Evolutionary conservation across 192 early-diverging fungal species (phyloP), one percentile per base, ranked within the genome.

Genomic region (Dimargaris verticillata): DNA sequence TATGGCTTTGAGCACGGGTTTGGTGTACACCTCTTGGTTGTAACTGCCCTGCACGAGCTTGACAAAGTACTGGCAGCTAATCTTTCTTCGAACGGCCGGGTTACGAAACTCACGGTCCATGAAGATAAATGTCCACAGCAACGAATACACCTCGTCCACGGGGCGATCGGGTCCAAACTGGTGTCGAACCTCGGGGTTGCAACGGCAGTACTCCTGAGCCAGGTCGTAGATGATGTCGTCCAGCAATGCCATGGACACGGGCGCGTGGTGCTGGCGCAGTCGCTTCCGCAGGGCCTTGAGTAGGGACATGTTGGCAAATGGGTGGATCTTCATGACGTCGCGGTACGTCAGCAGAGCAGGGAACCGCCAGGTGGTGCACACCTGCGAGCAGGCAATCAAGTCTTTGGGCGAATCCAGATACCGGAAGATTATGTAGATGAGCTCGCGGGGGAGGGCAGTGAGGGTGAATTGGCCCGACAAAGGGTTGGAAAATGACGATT

Each of bases 51-150:
- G 57, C 17, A 59, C 57, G 33, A 59, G 38, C 42, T 59, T 59
- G 43, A 59, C 42, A 33, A 59, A 59, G 38, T 59, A 59, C 43
- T 59, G 41, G 43, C 57, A 59, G 29, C 57, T 59, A 28, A 59
- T 44, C 25, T 59, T 41, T 13, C 17, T 41, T 44, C 25, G 15
- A 1, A 59, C 57, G 20, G 57, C 28, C 1, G 28, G 38, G 43
- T 59, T 59, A 9, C 57, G 57, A 25, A 59, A 59, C 22, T 59
- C 57, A 5, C 57, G 57, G 38, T 59, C 57, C 29, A 59, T 59
- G 25, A 44, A 59, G 17, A 59, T 18, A 43, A 59, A 59, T 0
- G 57, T 59, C 57, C 57, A 59, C 7, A 59, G 57, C 57, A 59
- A 29, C 33, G 43, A 44, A 22, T 59, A 59, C 20, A 59, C 42